Conservation (phyloP, 768 basidiomycete species). For the Mycena olivaceomarginata region DNA sequence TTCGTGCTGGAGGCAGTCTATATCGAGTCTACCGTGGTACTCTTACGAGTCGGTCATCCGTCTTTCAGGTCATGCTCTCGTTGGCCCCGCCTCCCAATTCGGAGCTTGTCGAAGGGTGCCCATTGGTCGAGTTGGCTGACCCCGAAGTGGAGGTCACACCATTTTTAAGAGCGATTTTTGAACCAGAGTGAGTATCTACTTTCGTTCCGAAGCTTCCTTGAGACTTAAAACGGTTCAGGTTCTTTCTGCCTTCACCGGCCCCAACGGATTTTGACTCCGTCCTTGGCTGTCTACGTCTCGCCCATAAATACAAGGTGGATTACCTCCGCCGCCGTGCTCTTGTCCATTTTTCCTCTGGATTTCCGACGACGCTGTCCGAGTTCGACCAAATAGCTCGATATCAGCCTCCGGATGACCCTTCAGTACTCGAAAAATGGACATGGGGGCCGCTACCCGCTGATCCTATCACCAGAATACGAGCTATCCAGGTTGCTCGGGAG, state of each 20-base stretch:
- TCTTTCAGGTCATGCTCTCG: constrained; percentile 6
- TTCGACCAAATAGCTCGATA: no score
- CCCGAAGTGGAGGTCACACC: not conserved
- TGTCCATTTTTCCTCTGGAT: constrained; percentile 10
- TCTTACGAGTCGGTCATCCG: not conserved
- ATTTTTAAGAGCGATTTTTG: constrained; percentile 7
- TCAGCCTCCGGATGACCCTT: no score
- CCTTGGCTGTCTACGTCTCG: not conserved
- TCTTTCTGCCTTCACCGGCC: constrained; percentile 12
- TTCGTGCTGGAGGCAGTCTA: constrained; percentile 10
- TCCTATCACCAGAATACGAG: not conserved
- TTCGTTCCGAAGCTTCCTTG: not conserved
- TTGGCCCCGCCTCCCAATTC: constrained; percentile 1
- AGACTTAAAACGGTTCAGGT: not conserved
- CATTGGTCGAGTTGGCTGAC: constrained; percentile 7
- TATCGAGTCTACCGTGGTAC: constrained; percentile 14
- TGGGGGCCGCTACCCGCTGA: not conserved
- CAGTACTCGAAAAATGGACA: not conserved
- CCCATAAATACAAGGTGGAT: not conserved
- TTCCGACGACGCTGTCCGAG: not conserved
- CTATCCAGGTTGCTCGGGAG: constrained; percentile 37
- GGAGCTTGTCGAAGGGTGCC: constrained; percentile 14
- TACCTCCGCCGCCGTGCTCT: constrained; percentile 19
- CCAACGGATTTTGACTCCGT: not conserved
- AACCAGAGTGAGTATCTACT: not conserved